Evolutionary conservation across 2,329 filamentous ascomycete species (phyloP), one percentile per base, ranked within the genome.

Genomic region (Penicillium sp.): DNA sequence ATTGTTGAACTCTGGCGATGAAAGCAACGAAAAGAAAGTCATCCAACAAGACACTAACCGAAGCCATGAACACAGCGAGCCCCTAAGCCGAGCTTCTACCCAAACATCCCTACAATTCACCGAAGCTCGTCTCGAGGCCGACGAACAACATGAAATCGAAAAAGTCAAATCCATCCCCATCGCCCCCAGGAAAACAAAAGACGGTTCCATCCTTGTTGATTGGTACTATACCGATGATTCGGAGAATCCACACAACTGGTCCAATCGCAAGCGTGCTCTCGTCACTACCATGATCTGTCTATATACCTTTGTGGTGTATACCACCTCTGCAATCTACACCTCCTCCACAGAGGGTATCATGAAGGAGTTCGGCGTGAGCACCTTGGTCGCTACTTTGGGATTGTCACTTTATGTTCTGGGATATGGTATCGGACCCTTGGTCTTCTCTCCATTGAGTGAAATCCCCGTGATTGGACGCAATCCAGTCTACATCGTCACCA

Each of bases 401-500:
- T 57, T 75, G 44, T 67, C 72, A 16, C 61, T 75, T 13, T 75
- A 75, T 51, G 72, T 75, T 19, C 54, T 67, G 11, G 66, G 61
- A 25, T 69, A 85, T 60, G 87, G 87, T 4, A 72, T 86, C 16
- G 87, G 87, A 0, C 87, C 87, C 0, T 72, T 90, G 27, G 60
- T 90, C 25, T 89, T 84, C 73, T 85, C 84, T 0, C 88, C 88
- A 0, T 72, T 90, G 41, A 83, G 79, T 48, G 88, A 91, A 72
- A 83, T 90, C 23, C 86, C 87, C 0, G 68, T 79, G 45, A 81
- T 90, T 50, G 88, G 88, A 2, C 80, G 88, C 7, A 90, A 87
- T 64, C 83, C 84, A 0, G 82, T 87, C 6, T 91, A 91, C 71
- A 82, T 88, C 36, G 70, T 83, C 62, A 87, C 87, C 10, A 87